Percentiles rank a stretch among this genome's conserved stretches.
These are phyloP conservation scores for Mucuna pruriens DNA, from an alignment of 306 rosid species.

Conservation along the genomic window DNA sequence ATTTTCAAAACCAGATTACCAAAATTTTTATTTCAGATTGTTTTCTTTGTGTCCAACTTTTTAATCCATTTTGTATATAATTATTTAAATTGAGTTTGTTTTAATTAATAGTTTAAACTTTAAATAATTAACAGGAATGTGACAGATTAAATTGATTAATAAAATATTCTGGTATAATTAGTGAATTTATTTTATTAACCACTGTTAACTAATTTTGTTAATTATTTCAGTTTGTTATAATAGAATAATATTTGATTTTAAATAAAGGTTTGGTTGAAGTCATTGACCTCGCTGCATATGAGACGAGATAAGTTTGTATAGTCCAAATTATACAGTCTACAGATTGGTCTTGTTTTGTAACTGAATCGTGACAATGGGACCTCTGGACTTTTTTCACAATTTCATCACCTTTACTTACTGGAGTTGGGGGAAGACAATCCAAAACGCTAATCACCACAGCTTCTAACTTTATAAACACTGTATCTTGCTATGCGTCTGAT, in stretches of 20 bases:
- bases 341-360: background rate
- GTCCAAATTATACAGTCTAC: background rate
- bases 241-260: background rate
- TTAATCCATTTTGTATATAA: background rate
- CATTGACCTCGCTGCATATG: background rate
- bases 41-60: background rate
- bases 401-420: too few species aligned
- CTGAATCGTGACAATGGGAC: background rate
- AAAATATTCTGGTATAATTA: too few species aligned
- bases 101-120: conserved; percentile 9
- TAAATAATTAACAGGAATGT: background rate
- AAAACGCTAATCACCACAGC: background rate
- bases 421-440: background rate
- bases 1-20: background rate
- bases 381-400: background rate
- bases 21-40: background rate
- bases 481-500: too few species aligned
- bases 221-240: background rate
- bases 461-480: too few species aligned
- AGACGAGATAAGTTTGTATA: background rate
- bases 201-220: background rate
- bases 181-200: background rate
- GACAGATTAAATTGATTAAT: background rate
- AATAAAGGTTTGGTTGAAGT: background rate
- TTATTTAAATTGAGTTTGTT: background rate